Evolutionary conservation across 225 moss, liverwort and hornwort genomes (phyloP), one percentile per base, ranked within the genome.

Genomic region (Pleurozium schreberi): DNA sequence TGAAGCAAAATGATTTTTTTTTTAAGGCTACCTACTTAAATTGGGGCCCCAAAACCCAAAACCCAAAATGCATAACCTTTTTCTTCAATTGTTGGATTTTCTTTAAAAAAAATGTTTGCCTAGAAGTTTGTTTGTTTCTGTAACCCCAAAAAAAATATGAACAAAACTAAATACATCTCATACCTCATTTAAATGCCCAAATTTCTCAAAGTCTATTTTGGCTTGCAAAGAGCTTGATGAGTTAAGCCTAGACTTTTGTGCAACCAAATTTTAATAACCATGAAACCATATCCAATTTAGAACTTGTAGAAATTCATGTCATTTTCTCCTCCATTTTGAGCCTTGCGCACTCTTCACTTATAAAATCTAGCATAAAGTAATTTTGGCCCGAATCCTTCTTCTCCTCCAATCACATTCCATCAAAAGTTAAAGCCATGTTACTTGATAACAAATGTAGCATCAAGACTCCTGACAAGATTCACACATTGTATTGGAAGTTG

Each of bases 331-430:
- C 23, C 6, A 53, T 5, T 25, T 77, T 38, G 36, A 36, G 5
- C 23, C 5, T 77, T 77, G 1, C 5, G 36, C 14, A 76, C 23
- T 53, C 22, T 36, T 36, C 36, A 53, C 23, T 76, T 36, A 20
- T 22, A 14, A 53, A 2, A 6, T 23, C 9, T 53, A 9, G 0
- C 9, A 10, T 34, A 53, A 53, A 9, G 1, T 14, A 36, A 22
- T 23, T 8, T 36, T 14, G 5, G 5, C 11, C 5, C 6, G 0
- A 0, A 0, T 3, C 5, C 36, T 0, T 36, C 5, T 14, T 36
- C 3, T 53, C 8, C 2, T 23, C 19, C 25, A 53, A 76, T 53
- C 1, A 53, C 53, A 52, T 36, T 53, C 23, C 53, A 77, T 38
- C 38, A 25, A 55, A 45, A 36, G 6, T 77, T 23, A 25, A 38